Evolutionary conservation across 371 early-diverging fungal species (phyloP).

Genomic region (Dinochytrium kinnereticum): DNA sequence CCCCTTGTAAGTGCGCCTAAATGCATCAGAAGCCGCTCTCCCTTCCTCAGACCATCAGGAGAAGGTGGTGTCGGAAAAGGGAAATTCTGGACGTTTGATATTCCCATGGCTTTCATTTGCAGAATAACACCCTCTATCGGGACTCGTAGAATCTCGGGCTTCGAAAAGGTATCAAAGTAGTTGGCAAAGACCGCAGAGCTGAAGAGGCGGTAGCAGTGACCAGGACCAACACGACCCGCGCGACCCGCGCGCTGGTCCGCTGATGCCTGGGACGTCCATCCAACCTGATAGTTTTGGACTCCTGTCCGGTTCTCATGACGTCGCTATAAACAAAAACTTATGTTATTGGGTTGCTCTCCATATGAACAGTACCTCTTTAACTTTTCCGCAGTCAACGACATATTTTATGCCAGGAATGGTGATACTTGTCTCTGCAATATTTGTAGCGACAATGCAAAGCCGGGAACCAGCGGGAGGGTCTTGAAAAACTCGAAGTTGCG

Average conservation of each 20-base stretch:
- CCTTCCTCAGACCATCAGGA: constrained; percentile 35
- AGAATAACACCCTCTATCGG: constrained; percentile 96
- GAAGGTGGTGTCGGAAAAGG: constrained; percentile 73
- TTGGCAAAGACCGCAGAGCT: constrained; percentile 93
- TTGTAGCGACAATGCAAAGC: constrained; percentile 96
- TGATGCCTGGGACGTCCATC: constrained; percentile 94
- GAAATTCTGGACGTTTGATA: constrained; percentile 92
- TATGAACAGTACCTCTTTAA: constrained; percentile 80
- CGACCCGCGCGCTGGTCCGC: constrained; percentile 98
- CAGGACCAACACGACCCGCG: constrained; percentile 97
- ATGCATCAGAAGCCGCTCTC: constrained; percentile 48
- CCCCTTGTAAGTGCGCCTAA: constrained; percentile 55
- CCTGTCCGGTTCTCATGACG: constrained; percentile 80
- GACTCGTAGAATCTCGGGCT: constrained; percentile 94
- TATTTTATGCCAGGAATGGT: constrained; percentile 98
- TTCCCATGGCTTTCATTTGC: constrained; percentile 95
- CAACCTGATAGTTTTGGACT: constrained; percentile 86
- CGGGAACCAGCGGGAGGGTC: constrained; percentile 88
- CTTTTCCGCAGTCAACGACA: constrained; percentile 97
- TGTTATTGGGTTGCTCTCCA: constrained; percentile 24
- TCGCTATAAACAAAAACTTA: constrained; percentile 47
- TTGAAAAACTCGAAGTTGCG: constrained; percentile 89
- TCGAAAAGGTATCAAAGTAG: constrained; percentile 84
- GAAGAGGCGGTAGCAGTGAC: constrained; percentile 95
- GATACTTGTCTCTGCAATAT: constrained; percentile 99